These are phyloP conservation scores for Ceratopteris richardii DNA, from an alignment of 75 land plant species.

Conservation along the genomic window DNA sequence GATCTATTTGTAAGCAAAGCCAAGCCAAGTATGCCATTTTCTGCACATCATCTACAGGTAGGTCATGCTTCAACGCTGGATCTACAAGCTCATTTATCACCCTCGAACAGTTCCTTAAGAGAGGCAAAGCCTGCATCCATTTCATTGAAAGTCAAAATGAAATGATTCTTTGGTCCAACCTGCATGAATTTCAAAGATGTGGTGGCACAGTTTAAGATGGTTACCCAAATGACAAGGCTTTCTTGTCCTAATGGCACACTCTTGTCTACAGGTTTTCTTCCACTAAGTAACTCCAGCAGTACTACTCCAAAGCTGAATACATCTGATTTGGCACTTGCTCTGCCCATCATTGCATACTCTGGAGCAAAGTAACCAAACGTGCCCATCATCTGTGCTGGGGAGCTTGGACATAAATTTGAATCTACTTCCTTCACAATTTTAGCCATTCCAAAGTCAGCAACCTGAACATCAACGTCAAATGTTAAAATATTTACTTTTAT, in stretches of 20 bases:
- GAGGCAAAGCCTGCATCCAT: constrained; percentile 53
- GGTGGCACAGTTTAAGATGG: too few relatives aligned
- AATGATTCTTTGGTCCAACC: too few relatives aligned
- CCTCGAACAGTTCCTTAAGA: constrained; percentile 39
- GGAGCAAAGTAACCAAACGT: constrained; percentile 97
- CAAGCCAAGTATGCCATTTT: constrained; percentile 63
- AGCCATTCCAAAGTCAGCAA: constrained; percentile 89
- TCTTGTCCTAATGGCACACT: constrained; percentile 40
- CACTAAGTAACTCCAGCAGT: constrained; percentile 79
- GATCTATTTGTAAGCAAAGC: constrained; percentile 63
- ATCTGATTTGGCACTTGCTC: constrained; percentile 74
- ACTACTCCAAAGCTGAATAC: constrained; percentile 95
- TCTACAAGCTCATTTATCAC: constrained; percentile 53
- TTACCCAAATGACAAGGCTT: constrained; percentile 77
- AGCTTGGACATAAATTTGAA: constrained; percentile 42
- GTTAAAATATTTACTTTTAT: too few relatives aligned
- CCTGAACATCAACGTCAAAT: too few relatives aligned
- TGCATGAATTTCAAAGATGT: too few relatives aligned
- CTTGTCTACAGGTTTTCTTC: constrained; percentile 51
- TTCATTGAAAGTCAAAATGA: too few relatives aligned
- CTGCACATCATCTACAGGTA: constrained; percentile 63
- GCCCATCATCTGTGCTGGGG: constrained; percentile 70
- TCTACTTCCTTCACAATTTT: constrained; percentile 49
- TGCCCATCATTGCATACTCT: constrained; percentile 81
- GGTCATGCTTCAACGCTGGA: constrained; percentile 46